Percentiles rank a stretch among this genome's conserved stretches.
phyloP scores from a whole-genome alignment of 2,329 filamentous ascomycete genomes.

The Chaetoscypha palmicola region DNA sequence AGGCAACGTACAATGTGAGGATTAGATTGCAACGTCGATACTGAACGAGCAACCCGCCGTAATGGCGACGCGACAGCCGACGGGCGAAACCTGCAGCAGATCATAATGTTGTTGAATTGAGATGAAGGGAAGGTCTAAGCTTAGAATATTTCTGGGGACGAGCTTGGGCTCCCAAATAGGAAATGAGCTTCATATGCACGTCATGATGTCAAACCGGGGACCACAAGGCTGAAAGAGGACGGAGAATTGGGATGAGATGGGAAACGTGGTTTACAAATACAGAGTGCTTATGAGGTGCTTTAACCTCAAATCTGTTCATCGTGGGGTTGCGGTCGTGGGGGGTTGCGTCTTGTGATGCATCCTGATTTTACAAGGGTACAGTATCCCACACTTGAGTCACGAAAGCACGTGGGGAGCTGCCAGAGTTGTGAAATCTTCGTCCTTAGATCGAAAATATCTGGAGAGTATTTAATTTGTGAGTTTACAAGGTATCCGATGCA shows the following conservation, averaged over 20 bases:
- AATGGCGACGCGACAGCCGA: slow-evolving; percentile 6
- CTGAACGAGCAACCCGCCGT: slow-evolving; percentile 8
- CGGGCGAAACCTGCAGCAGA: slow-evolving; percentile 12
- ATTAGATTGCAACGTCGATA: slow-evolving; percentile 28
- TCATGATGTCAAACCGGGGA: slow-evolving; percentile 10
- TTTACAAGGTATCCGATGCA: slow-evolving; percentile 17
- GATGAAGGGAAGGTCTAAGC: background rate
- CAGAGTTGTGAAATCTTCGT: background rate
- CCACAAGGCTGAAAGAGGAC: slow-evolving; percentile 13
- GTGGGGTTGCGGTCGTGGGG: slow-evolving; percentile 2
- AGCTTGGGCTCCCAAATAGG: slow-evolving; percentile 4
- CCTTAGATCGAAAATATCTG: slow-evolving; percentile 22
- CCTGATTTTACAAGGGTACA: background rate
- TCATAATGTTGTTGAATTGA: slow-evolving; percentile 11
- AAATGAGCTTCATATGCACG: slow-evolving; percentile 10
- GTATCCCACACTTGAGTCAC: background rate
- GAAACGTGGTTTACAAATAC: background rate
- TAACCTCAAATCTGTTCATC: background rate
- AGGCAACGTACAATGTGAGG: slow-evolving; percentile 25
- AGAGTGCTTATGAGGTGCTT: slow-evolving; percentile 1
- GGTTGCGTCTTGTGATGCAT: background rate
- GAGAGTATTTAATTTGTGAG: slow-evolving; percentile 11
- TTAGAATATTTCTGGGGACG: background rate
- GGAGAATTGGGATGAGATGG: background rate
- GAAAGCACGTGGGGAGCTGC: slow-evolving; percentile 2